These are phyloP conservation scores for Botryococcus braunii DNA, from an alignment of 163 green algal genomes.

Conservation along the genomic window DNA sequence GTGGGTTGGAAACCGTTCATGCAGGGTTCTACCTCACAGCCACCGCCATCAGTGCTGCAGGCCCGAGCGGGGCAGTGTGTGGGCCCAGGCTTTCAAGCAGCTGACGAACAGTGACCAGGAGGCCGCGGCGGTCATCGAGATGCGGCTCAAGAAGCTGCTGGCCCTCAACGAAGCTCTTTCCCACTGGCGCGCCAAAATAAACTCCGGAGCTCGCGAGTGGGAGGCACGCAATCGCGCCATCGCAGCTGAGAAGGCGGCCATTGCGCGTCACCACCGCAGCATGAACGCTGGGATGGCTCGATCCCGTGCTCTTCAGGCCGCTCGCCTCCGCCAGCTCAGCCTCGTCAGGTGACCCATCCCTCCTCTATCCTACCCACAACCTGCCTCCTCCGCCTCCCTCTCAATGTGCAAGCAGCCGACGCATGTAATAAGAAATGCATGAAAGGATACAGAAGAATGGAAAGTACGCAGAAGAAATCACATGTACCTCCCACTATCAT, in stretches of 20 bases:
- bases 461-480: no score
- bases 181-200: constrained; percentile 74
- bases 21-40: no score
- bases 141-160: constrained; percentile 62
- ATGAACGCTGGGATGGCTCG: constrained; percentile 51
- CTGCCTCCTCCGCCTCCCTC: no score
- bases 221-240: constrained; percentile 63
- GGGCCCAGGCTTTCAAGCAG: constrained; percentile 45
- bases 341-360: constrained; percentile 16
- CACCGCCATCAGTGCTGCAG: no score
- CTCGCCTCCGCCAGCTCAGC: constrained; percentile 42
- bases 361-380: no score
- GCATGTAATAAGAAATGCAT: no score
- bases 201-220: constrained; percentile 44
- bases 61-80: no score
- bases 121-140: constrained; percentile 64
- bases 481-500: no score
- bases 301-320: constrained; percentile 36
- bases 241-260: constrained; percentile 69
- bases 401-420: no score
- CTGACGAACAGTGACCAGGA: constrained; percentile 63
- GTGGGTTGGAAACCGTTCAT: no score
- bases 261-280: constrained; percentile 56
- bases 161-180: constrained; percentile 56
- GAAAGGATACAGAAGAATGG: no score